Evolutionary conservation across 2,329 filamentous ascomycete genomes (phyloP), one percentile per base, ranked within the genome.

Genomic region (Diplodia sapinea): DNA sequence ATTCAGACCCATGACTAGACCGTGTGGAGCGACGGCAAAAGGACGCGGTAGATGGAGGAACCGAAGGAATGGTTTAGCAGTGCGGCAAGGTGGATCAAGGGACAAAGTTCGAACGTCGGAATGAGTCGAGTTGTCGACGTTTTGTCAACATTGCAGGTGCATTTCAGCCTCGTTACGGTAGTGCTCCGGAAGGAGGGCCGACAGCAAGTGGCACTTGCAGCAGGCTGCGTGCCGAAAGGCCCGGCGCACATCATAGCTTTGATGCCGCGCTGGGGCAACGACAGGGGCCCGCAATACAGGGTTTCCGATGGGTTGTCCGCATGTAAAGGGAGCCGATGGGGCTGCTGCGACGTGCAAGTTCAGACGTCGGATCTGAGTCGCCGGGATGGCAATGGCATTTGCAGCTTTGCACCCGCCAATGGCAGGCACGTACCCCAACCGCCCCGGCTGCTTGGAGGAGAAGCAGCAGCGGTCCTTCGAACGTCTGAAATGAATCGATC

Each of bases 401-500:
- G 40, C 52, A 23, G 20, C 52, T 56, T 36, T 38, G 52, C 52
- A 20, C 52, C 51, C 26, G 54, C 54, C 54, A 56, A 20, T n/a
- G 13, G 15, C 8, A 40, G 31, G 55, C 55, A 59, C 33, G 54
- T 6, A 23, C 57, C n/a, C 40, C 43, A 59, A 51, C 47, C 13
- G 29, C 43, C 11, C 29, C 17, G 43, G 5, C 11, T 15, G 43
- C 43, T 62, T 36, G 59, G 49, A 61, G 40, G 17, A 61, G 56
- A 23, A 61, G n/a, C 20, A 51, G 9, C 29, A 29, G 59, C 47
- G 31, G 26, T 29, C 3, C 59, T 7, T 63, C 59, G 59, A 51
- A 63, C 59, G 59, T 63, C 59, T 63, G 59, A 26, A 62, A 36
- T 63, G 59, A 63, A 63, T 63, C 59, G 59, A 63, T 51, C 55